Conservation (phyloP, 306 rosid species). For the Trichosanthes truncata region DNA sequence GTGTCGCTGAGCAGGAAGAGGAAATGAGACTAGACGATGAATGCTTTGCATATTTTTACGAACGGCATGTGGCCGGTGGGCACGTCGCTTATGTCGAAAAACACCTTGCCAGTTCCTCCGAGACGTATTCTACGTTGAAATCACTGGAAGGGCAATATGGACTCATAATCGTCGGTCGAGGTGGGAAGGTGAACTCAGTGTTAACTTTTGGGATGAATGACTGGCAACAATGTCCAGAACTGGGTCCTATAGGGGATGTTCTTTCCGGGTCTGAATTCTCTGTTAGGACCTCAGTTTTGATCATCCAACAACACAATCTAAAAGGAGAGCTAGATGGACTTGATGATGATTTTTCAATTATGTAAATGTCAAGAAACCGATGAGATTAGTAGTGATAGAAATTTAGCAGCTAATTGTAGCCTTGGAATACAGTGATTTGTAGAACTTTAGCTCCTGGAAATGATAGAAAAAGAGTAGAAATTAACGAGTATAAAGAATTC, state of each 20-base stretch:
- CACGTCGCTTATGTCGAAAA: constrained; percentile 55
- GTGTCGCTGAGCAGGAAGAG: constrained; percentile 43
- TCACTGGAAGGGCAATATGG: constrained; percentile 74
- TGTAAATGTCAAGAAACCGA: constrained; percentile 25
- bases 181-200: constrained; percentile 59
- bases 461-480: constrained; percentile 25
- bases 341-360: constrained; percentile 75
- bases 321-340: constrained; percentile 84
- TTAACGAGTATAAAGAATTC: constrained; percentile 6
- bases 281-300: constrained; percentile 45
- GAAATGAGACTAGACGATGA: constrained; percentile 67
- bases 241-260: constrained; percentile 93
- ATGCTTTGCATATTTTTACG: constrained; percentile 74
- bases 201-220: constrained; percentile 82
- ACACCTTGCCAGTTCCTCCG: constrained; percentile 64
- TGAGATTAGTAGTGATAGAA: neutral
- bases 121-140: constrained; percentile 56
- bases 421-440: constrained; percentile 3
- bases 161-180: constrained; percentile 69
- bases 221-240: constrained; percentile 91
- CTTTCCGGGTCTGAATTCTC: constrained; percentile 84
- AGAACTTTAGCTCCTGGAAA: constrained; percentile 23
- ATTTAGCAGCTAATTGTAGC: constrained; percentile 12
- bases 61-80: constrained; percentile 45
- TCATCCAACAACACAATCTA: constrained; percentile 63